Conservation (phyloP, 768 basidiomycete species). For the Hygrocybe punicea region DNA sequence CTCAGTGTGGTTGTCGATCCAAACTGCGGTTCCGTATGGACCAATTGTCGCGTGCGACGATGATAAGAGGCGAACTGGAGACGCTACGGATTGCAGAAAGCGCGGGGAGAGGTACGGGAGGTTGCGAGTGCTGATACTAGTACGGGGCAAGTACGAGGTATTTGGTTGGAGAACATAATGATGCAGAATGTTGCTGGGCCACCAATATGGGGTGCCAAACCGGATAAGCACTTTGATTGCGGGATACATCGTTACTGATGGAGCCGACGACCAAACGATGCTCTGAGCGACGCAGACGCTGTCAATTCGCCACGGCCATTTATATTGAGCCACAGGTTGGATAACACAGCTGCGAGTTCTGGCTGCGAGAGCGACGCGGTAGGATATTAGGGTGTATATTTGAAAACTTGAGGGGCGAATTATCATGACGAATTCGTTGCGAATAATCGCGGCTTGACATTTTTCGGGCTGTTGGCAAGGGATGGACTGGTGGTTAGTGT, state of each 20-base stretch:
- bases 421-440: constrained; percentile 44
- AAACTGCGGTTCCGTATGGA: constrained; percentile 57
- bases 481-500: neutral
- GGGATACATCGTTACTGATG: constrained; percentile 15
- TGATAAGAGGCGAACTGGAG: constrained; percentile 57
- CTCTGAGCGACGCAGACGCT: constrained; percentile 42
- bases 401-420: constrained; percentile 43
- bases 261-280: constrained; percentile 16
- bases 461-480: neutral
- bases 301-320: constrained; percentile 59
- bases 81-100: constrained; percentile 41
- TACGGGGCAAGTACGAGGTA: constrained; percentile 28
- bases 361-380: constrained; percentile 18
- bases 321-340: constrained; percentile 44
- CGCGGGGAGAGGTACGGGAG: constrained; percentile 45
- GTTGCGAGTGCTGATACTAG: constrained; percentile 33
- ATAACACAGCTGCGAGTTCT: constrained; percentile 21
- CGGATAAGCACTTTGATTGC: constrained; percentile 55
- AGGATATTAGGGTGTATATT: constrained; percentile 38
- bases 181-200: constrained; percentile 69
- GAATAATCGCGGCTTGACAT: constrained; percentile 39
- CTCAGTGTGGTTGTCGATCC: constrained; percentile 63
- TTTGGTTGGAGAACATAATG: constrained; percentile 54
- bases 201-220: constrained; percentile 57
- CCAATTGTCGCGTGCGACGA: constrained; percentile 55